phyloP scores from a whole-genome alignment of 106 monocot genomes.

The Allium fistulosum region DNA sequence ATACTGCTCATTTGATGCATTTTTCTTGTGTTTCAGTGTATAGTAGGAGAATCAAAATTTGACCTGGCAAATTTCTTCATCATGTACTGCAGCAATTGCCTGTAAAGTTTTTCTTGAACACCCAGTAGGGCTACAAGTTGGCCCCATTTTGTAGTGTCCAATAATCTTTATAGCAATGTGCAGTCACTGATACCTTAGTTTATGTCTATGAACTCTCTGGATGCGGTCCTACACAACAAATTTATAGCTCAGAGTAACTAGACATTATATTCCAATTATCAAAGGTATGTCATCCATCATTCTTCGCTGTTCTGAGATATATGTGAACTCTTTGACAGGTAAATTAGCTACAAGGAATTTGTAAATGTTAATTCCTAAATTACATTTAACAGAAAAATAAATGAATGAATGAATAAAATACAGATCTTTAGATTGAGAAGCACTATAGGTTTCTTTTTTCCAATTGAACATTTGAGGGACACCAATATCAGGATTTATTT shows the following conservation, averaged over 20 bases:
- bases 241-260: neutral
- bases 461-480: too few species aligned
- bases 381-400: too few species aligned
- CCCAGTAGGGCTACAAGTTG: conserved; percentile 1
- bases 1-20: neutral
- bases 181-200: neutral
- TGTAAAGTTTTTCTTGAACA: conserved; percentile 2
- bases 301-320: too few species aligned
- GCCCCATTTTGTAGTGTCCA: conserved; percentile 3
- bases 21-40: too few species aligned
- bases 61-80: neutral
- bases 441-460: too few species aligned
- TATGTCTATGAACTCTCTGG: conserved; percentile 1
- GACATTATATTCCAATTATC: neutral
- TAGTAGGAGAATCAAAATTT: conserved; percentile 11
- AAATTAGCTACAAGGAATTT: too few species aligned
- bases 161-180: conserved; percentile 5
- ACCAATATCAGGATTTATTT: too few species aligned
- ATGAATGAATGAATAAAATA: too few species aligned
- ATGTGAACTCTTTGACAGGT: too few species aligned
- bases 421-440: too few species aligned
- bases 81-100: neutral
- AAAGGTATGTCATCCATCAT: neutral
- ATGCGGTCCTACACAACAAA: too few species aligned
- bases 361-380: too few species aligned